A percentile compares a stretch with the other conserved stretches of the same genome.
These are phyloP conservation scores for Prunella vulgaris DNA, from an alignment of 257 asterid species.

Conservation along the genomic window DNA sequence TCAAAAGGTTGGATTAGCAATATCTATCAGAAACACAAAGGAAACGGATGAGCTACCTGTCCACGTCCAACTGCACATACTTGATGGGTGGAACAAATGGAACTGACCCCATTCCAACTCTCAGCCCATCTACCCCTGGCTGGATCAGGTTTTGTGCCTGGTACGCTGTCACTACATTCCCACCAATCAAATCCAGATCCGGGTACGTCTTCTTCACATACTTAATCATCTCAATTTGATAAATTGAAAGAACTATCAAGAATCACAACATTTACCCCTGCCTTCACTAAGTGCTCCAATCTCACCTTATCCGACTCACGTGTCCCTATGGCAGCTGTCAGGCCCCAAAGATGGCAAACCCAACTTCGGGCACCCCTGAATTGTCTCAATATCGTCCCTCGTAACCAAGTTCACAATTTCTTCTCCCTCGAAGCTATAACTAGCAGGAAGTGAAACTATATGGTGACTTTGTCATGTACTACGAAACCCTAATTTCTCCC, in stretches of 20 bases:
- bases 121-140: constrained; percentile 80
- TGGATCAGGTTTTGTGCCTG: constrained; percentile 87
- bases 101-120: constrained; percentile 97
- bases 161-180: constrained; percentile 71
- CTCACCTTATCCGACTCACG: constrained; percentile 80
- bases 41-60: constrained; percentile 45
- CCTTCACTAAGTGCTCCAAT: constrained; percentile 78
- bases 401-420: constrained; percentile 56
- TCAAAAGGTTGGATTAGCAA: not conserved
- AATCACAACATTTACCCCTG: constrained; percentile 67
- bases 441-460: constrained; percentile 47
- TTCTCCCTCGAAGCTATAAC: constrained; percentile 48
- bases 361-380: constrained; percentile 62
- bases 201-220: constrained; percentile 60
- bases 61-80: constrained; percentile 96
- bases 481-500: constrained; percentile 55
- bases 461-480: constrained; percentile 51
- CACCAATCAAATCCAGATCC: constrained; percentile 73
- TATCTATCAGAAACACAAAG: not conserved
- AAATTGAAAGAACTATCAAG: constrained; percentile 76
- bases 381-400: constrained; percentile 42
- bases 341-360: constrained; percentile 86
- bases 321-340: constrained; percentile 74
- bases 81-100: constrained; percentile 90
- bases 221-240: constrained; percentile 87